Base-by-base conservation (phyloP, 495 filamentous ascomycete genomes). In the Mytilinidion resinicola region DNA sequence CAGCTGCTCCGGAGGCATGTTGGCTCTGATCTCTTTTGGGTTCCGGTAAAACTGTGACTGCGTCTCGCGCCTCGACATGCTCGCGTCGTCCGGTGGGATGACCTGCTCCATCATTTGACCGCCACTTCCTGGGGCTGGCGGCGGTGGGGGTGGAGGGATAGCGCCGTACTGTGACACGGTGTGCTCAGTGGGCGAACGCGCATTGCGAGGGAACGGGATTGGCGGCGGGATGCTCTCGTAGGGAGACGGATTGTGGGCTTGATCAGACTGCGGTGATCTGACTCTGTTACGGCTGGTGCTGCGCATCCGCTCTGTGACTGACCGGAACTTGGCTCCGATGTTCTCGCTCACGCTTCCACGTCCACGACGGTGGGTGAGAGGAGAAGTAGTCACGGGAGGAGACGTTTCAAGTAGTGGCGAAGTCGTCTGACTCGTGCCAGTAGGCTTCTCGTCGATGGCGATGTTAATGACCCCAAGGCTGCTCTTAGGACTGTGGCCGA, bases 1-100 rank as follows among this genome's bases (percentile, higher is more conserved):
- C 36, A 75, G 42, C 35, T 61, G 57, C 25, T 69, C 64, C 0
- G 72, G 72, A 33, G 72, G 71, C 70, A 75, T 73, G 39, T 75
- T 75, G 19, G 73, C 73, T 12, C 73, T 61, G 20, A 75, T 63
- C 56, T 75, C 73, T 61, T 66, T 71, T n/a, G 72, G 72, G 57
- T 75, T 64, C 20, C 66, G 51, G 58, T 73, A 74, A 51, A 67
- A 65, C 35, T 58, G 55, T 11, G 53, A 42, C 17, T 68, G 63
- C 33, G 46, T 49, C 15, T 49, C 33, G 9, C 17, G 11, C 11
- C 17, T 42, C 12, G 39, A 12, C 12, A 35, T 55, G 25, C 17
- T 35, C 47, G 61, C 50, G 38, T 63, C 49, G 20, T 55, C 33
- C 52, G 63, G 53, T 20, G 58, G 25, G 46, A 59, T 53, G 44